Conservation (phyloP, 2,329 filamentous ascomycete species). For the Magnaporthiopsis rhizophila region DNA sequence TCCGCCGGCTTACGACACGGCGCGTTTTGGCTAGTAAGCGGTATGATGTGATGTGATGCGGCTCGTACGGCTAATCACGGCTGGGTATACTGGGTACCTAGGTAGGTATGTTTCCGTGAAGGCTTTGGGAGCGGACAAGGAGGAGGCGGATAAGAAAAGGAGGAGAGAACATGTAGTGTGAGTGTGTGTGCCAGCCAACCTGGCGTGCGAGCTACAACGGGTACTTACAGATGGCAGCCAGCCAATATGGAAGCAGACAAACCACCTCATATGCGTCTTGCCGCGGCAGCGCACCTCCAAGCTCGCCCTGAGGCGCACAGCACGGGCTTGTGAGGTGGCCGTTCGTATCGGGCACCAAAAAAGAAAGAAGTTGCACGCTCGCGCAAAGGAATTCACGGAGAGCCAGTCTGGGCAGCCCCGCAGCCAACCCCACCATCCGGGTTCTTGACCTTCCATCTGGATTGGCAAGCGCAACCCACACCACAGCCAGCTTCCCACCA, state of each 20-base stretch:
- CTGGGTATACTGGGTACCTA: background rate
- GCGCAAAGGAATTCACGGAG: background rate
- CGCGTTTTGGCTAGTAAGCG: background rate
- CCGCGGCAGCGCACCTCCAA: background rate
- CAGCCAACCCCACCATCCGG: background rate
- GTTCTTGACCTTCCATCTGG: background rate
- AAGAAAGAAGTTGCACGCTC: background rate
- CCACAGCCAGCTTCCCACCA: background rate
- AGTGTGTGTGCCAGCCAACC: background rate
- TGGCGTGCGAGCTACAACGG: background rate
- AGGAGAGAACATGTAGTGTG: background rate
- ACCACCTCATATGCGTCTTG: background rate
- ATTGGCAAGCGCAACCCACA: background rate
- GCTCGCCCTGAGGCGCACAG: background rate
- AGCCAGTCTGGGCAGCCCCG: background rate
- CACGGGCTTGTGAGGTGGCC: background rate
- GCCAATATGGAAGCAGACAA: background rate
- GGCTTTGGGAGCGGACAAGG: no score
- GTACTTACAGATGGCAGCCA: background rate
- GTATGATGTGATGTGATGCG: background rate
- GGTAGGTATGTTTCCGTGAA: no score
- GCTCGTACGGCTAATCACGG: background rate
- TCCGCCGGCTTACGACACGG: background rate
- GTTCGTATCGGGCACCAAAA: background rate
- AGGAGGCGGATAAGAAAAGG: background rate